A percentile compares a stretch with the other conserved stretches of the same genome.
Conservation (phyloP, 1,284 basidiomycete genomes). For the Macrocybe sp. region DNA sequence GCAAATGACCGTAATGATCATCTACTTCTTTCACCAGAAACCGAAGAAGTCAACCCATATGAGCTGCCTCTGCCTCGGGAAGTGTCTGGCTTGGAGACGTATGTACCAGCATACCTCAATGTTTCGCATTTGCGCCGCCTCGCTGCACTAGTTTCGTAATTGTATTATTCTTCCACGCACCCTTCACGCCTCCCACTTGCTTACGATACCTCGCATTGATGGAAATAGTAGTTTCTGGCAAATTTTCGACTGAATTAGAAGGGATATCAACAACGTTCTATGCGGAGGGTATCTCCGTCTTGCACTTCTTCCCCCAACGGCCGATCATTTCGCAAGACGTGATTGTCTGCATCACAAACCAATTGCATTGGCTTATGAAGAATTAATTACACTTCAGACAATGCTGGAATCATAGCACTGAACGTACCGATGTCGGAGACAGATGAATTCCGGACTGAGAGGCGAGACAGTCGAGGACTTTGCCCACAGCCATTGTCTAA, state of each 20-base stretch:
- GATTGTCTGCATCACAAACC: constrained; percentile 15
- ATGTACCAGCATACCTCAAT: constrained; percentile 83
- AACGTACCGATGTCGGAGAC: constrained; percentile 21
- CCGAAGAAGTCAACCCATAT: constrained; percentile 92
- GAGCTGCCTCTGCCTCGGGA: constrained; percentile 85
- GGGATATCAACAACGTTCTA: constrained; percentile 9
- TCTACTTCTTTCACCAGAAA: constrained; percentile 88
- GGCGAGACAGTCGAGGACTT: constrained; percentile 42
- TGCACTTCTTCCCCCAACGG: constrained; percentile 34
- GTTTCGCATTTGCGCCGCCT: constrained; percentile 79
- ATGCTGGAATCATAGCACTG: neutral
- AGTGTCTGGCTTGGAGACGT: constrained; percentile 84
- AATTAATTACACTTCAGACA: too few species aligned
- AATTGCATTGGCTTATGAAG: constrained; percentile 24
- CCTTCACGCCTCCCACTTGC: constrained; percentile 21
- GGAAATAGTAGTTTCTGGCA: constrained; percentile 25
- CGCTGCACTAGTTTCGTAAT: constrained; percentile 74
- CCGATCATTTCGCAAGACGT: constrained; percentile 35
- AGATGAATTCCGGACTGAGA: constrained; percentile 28
- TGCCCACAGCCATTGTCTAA: constrained; percentile 41
- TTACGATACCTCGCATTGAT: constrained; percentile 35
- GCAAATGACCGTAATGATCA: constrained; percentile 96
- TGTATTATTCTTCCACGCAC: constrained; percentile 11
- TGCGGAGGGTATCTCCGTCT: constrained; percentile 34
- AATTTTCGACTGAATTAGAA: constrained; percentile 8